Evolutionary conservation across 768 basidiomycete genomes (phyloP).

Genomic region (Trametes cinnabarina): DNA sequence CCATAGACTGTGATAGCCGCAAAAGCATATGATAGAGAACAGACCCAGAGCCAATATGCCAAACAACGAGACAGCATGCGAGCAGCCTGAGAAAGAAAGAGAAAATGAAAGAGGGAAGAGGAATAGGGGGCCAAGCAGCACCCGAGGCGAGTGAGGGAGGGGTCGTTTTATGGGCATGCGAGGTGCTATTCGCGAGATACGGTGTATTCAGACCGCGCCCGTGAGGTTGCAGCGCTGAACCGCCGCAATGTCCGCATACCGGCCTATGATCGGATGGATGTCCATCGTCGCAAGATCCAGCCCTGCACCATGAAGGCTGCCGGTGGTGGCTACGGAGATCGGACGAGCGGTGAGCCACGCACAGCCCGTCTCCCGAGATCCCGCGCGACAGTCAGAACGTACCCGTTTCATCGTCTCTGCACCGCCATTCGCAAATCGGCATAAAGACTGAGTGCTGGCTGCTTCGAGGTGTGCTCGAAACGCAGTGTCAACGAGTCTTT

Average conservation of each 20-base stretch:
- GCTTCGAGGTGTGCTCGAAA: no score
- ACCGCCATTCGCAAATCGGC: no score
- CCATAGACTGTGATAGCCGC: conserved; percentile 26
- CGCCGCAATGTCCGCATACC: no score
- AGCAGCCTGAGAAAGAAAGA: not conserved
- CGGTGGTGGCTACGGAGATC: no score
- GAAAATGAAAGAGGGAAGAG: not conserved
- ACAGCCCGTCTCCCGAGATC: no score
- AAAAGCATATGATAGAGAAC: not conserved
- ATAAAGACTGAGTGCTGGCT: no score
- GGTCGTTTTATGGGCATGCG: not conserved
- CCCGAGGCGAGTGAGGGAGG: not conserved
- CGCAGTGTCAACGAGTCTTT: no score
- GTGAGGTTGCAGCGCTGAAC: not conserved
- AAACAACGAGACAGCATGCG: not conserved
- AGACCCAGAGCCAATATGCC: not conserved
- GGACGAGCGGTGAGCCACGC: no score
- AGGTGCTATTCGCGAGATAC: not conserved
- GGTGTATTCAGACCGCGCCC: conserved; percentile 6
- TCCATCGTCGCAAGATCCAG: no score
- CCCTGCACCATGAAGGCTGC: no score
- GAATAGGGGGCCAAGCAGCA: not conserved
- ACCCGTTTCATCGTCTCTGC: no score
- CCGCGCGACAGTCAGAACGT: no score
- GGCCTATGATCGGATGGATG: not conserved